Percentiles rank a stretch among this genome's conserved stretches.
Conservation (phyloP, 2,329 filamentous ascomycete species). For the Rhynchosporium graminicola region DNA sequence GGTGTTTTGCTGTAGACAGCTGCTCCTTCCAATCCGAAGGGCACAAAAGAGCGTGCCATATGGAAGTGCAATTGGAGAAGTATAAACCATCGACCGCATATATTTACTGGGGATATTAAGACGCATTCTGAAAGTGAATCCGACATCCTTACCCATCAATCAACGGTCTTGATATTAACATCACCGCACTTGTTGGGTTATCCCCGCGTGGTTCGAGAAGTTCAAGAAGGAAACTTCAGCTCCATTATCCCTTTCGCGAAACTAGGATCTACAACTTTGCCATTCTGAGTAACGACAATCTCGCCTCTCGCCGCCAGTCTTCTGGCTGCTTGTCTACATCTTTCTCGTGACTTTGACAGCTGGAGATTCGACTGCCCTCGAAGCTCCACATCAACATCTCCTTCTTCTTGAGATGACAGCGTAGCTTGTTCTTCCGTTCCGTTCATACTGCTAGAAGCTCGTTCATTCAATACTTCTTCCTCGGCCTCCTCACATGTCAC, state of each 20-base stretch:
- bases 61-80: no score
- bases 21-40: no score
- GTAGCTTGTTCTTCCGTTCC: background rate
- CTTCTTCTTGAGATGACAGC: background rate
- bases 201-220: background rate
- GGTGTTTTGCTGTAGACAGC: no score
- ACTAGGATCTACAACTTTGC: constrained; percentile 24
- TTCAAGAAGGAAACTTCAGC: constrained; percentile 21
- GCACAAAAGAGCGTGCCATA: no score
- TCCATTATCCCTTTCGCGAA: constrained; percentile 28
- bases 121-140: no score
- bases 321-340: constrained; percentile 24
- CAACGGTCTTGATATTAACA: no score
- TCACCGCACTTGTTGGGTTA: no score
- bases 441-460: background rate
- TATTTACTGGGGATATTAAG: no score
- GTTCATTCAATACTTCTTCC: constrained; percentile 12
- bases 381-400: background rate
- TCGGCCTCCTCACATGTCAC: constrained; percentile 25
- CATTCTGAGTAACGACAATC: constrained; percentile 23
- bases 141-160: no score
- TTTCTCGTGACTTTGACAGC: constrained; percentile 19
- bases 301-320: constrained; percentile 19
- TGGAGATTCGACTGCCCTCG: background rate
- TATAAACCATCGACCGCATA: no score